Evolutionary conservation across 225 moss, liverwort and hornwort genomes (phyloP).

Genomic region (Marchantia polymorpha): DNA sequence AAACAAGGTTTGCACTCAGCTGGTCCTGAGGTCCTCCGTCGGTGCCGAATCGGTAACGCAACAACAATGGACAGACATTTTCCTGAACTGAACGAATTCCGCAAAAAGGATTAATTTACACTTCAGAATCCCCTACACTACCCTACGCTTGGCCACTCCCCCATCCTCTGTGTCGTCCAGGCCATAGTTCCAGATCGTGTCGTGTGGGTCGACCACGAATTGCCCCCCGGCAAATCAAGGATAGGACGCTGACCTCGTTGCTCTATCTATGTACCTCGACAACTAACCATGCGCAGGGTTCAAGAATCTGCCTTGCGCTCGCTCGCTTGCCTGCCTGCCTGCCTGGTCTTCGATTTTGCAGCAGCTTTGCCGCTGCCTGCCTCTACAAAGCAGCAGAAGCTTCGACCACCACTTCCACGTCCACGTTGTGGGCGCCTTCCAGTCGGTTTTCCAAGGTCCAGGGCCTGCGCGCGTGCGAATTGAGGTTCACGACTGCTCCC

Average conservation of each 20-base stretch:
- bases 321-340: not conserved
- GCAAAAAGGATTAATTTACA: slow-evolving; percentile 19
- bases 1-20: too few species aligned
- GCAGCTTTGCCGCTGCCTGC: not conserved
- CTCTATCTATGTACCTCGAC: slow-evolving; percentile 1
- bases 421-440: slow-evolving; percentile 16
- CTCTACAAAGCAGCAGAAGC: not conserved
- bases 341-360: not conserved
- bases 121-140: slow-evolving; percentile 2
- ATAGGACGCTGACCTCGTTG: not conserved
- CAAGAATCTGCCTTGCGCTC: not conserved
- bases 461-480: slow-evolving; percentile 6
- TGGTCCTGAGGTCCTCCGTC: too few species aligned
- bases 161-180: not conserved
- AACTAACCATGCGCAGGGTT: not conserved
- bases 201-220: not conserved
- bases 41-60: too few species aligned
- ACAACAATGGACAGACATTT: too few species aligned
- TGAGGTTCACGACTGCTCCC: slow-evolving; percentile 4
- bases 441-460: slow-evolving; percentile 4
- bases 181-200: not conserved
- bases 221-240: not conserved
- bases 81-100: not conserved
- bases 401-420: slow-evolving; percentile 20
- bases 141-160: not conserved